Percentiles rank a stretch among this genome's conserved stretches.
Evolutionary conservation across 371 early-diverging fungal species (phyloP).

Genomic region (Blyttiomyces sp.): DNA sequence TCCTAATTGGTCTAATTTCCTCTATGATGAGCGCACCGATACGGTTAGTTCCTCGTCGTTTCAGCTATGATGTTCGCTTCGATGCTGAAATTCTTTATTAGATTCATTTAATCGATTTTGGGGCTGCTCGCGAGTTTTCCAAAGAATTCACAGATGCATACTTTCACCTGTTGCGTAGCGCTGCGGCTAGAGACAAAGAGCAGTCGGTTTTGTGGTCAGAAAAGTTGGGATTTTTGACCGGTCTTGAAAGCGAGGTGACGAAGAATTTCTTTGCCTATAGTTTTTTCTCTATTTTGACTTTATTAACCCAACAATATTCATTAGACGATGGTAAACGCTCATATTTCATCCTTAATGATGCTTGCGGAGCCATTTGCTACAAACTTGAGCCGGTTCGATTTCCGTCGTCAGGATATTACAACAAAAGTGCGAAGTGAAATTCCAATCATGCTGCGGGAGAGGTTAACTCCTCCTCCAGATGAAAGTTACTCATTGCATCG

Average conservation of each 20-base stretch:
- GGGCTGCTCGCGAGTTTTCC: conserved; percentile 84
- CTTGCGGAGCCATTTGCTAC: conserved; percentile 73
- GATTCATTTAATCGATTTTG: conserved; percentile 91
- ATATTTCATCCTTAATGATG: conserved; percentile 82
- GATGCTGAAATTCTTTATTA: conserved; percentile 14
- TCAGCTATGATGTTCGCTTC: neutral
- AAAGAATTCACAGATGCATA: conserved; percentile 73
- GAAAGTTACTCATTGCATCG: conserved; percentile 94
- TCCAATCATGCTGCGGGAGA: conserved; percentile 89
- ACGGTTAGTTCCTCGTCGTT: conserved; percentile 42
- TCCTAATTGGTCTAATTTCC: conserved; percentile 97
- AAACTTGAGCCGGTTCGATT: conserved; percentile 76
- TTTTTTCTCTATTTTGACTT: conserved; percentile 1
- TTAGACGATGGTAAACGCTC: conserved; percentile 90
- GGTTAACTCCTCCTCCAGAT: conserved; percentile 95
- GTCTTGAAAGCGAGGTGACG: conserved; percentile 73
- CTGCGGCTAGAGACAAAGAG: conserved; percentile 71
- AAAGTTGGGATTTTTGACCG: conserved; percentile 89
- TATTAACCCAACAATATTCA: no score
- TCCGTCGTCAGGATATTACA: conserved; percentile 77
- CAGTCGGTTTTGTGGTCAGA: conserved; percentile 70
- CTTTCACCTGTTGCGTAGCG: conserved; percentile 70
- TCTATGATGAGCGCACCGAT: conserved; percentile 66
- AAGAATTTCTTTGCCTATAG: no score
- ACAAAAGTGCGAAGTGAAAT: conserved; percentile 78